phyloP scores from a whole-genome alignment of 148 eudicot genomes.

The Rhododendron mucronatum region DNA sequence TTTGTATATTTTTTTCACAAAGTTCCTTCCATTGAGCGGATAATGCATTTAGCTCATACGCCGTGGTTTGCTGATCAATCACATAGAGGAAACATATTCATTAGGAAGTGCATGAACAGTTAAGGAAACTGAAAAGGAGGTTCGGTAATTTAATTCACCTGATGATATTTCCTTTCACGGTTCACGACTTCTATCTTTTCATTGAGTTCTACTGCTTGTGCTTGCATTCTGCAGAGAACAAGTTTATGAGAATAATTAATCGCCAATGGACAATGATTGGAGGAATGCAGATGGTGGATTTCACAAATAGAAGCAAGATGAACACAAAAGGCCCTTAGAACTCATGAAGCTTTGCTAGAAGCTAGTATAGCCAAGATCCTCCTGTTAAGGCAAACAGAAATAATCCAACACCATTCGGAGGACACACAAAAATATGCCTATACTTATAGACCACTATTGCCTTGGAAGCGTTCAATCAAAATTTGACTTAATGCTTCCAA shows the following conservation, averaged over 20 bases:
- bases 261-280: background rate
- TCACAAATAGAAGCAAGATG: background rate
- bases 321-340: background rate
- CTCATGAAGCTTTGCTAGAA: background rate
- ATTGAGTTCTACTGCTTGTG: constrained; percentile 61
- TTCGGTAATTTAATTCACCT: constrained; percentile 34
- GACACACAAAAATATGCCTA: background rate
- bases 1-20: constrained; percentile 79
- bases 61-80: constrained; percentile 80
- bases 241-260: background rate
- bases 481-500: background rate
- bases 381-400: background rate
- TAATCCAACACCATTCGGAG: background rate
- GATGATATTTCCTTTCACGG: constrained; percentile 91
- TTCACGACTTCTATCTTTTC: constrained; percentile 77
- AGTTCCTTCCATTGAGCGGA: constrained; percentile 96
- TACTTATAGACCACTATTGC: background rate
- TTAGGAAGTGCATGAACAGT: background rate
- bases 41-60: constrained; percentile 75
- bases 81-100: background rate
- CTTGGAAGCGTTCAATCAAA: background rate
- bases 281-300: background rate
- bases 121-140: background rate
- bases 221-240: constrained; percentile 51
- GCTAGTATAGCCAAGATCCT: background rate